Evolutionary conservation across 257 asterid genomes (phyloP), one percentile per base, ranked within the genome.

Genomic region (Solanum pennellii): DNA sequence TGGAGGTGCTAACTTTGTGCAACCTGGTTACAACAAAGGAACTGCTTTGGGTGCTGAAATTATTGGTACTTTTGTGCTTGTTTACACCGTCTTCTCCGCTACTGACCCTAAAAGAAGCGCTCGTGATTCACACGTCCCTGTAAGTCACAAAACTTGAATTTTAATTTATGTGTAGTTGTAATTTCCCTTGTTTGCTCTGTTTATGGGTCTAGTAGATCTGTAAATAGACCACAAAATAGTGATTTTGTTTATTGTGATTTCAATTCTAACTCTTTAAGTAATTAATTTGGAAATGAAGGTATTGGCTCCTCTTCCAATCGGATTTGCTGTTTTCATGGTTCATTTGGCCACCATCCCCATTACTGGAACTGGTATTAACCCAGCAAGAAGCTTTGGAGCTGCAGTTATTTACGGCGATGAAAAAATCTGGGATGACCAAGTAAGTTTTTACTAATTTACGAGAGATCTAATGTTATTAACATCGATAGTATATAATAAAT

Each of bases 1-100:
- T 29, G 85, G 85, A 5, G 85, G 85, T 80, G 85, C 68, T 10
- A 80, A 80, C 44, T 47, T 10, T 47, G 85, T 80, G 27, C 18
- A 11, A 49, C 29, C 85, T 47, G 85, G 68, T 80, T 80, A 80
- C 69, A 80, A 5, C 44, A 47, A 18, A 9, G 85, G 85, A 23
- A 80, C 85, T 16, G 85, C 85, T 80, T 29, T 80, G 27, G 85
- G 85, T 47, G 85, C 85, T 80, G 85, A 80, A 65, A 80, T 80
- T 80, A 47, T 80, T 80, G 85, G 85, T 47, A 80, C 85, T 49
- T 80, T 80, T 49, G 85, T 80, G 5, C 85, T 80, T 80, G 85
- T 80, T 49, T 80, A 80, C 85, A 80, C 85, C 0, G 85, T 80
- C 39, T 80, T 80, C 44, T 29, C 85, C 29, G 85, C 85, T 49